A percentile compares a stretch with the other conserved stretches of the same genome.
Evolutionary conservation across 2,329 filamentous ascomycete genomes (phyloP).

Genomic region (Sarocladium kiliense): DNA sequence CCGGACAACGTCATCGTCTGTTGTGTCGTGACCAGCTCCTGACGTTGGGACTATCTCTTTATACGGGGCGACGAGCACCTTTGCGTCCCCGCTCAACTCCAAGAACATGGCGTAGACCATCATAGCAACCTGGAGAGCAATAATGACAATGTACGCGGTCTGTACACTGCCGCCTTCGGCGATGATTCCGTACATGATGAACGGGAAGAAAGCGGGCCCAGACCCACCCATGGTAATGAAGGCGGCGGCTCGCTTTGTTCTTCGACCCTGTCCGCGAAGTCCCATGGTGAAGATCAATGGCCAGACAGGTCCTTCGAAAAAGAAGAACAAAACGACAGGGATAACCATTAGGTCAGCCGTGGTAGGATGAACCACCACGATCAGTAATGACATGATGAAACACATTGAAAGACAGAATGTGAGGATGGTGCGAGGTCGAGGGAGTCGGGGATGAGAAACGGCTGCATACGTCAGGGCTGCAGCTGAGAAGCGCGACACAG

Average conservation of each 20-base stretch:
- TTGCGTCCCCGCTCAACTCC: constrained; percentile 39
- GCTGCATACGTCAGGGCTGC: constrained; percentile 57
- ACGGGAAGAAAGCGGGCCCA: constrained; percentile 70
- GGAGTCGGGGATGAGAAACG: constrained; percentile 41
- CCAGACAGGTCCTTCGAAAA: constrained; percentile 79
- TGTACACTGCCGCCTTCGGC: constrained; percentile 55
- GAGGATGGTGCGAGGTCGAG: constrained; percentile 66
- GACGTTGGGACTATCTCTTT: background rate
- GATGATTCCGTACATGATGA: constrained; percentile 65
- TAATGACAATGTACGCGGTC: constrained; percentile 59
- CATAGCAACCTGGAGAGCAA: constrained; percentile 43
- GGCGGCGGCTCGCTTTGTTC: constrained; percentile 73
- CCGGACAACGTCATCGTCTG: too few species aligned
- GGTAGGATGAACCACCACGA: constrained; percentile 37
- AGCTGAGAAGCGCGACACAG: constrained; percentile 66
- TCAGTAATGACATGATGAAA: constrained; percentile 48
- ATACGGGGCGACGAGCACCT: constrained; percentile 30
- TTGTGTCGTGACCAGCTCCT: background rate
- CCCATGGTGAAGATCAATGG: constrained; percentile 77
- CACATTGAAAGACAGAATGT: constrained; percentile 56
- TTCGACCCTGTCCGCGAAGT: constrained; percentile 72
- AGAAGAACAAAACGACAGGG: constrained; percentile 67
- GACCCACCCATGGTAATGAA: constrained; percentile 73
- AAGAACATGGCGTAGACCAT: constrained; percentile 46
- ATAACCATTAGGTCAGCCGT: constrained; percentile 47